Conservation (phyloP, 2,329 filamentous ascomycete species). For the Aspergillus fischeri region DNA sequence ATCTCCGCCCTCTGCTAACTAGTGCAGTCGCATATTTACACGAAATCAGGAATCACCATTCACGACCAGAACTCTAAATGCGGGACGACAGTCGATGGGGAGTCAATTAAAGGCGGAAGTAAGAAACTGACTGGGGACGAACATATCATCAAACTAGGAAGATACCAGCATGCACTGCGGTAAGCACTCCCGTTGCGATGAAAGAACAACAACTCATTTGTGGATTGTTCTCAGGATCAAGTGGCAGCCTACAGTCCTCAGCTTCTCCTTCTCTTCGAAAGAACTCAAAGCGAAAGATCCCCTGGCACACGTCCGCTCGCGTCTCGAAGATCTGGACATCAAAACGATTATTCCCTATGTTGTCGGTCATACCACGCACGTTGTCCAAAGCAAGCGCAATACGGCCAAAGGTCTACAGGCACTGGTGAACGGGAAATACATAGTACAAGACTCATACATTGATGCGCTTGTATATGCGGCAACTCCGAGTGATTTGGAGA, state of each 20-base stretch:
- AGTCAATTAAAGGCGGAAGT: slow-evolving; percentile 61
- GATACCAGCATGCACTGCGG: slow-evolving; percentile 55
- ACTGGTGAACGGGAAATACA: slow-evolving; percentile 71
- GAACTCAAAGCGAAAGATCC: slow-evolving; percentile 63
- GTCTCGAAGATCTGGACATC: slow-evolving; percentile 80
- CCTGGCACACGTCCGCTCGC: slow-evolving; percentile 57
- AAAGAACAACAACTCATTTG: slow-evolving; percentile 4
- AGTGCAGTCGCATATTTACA: slow-evolving; percentile 56
- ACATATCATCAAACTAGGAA: slow-evolving; percentile 68
- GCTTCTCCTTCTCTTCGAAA: slow-evolving; percentile 70
- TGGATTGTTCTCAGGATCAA: slow-evolving; percentile 53
- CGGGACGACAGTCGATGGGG: slow-evolving; percentile 74
- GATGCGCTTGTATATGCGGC: slow-evolving; percentile 65
- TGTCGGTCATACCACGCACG: slow-evolving; percentile 70
- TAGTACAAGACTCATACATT: slow-evolving; percentile 71
- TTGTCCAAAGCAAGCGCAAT: slow-evolving; percentile 85
- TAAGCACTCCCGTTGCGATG: slow-evolving; percentile 14
- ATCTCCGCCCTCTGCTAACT: slow-evolving; percentile 9
- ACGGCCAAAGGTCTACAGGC: slow-evolving; percentile 83
- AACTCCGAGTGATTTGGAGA: slow-evolving; percentile 47
- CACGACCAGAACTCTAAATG: slow-evolving; percentile 80
- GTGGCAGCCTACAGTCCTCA: slow-evolving; percentile 78
- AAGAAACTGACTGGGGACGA: slow-evolving; percentile 53
- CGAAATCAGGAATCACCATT: slow-evolving; percentile 66
- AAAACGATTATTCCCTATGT: slow-evolving; percentile 76